Conservation (phyloP, 2,329 filamentous ascomycete genomes). For the Fusarium liriodendri region DNA sequence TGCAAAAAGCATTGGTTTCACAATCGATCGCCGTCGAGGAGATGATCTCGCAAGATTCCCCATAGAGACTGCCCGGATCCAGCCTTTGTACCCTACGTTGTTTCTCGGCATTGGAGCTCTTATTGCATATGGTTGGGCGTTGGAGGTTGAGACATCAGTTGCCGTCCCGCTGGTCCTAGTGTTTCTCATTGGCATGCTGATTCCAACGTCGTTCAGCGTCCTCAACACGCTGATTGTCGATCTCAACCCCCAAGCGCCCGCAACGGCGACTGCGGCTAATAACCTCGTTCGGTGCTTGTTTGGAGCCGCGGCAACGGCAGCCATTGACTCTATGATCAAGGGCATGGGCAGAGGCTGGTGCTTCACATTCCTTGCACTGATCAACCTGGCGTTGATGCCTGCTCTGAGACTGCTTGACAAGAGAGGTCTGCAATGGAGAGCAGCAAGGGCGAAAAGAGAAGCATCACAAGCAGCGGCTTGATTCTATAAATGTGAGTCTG, state of each 20-base stretch:
- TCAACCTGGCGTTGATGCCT: slow-evolving; percentile 62
- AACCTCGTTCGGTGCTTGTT: slow-evolving; percentile 72
- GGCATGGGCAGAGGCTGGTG: slow-evolving; percentile 70
- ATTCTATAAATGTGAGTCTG: not conserved
- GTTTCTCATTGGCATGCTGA: slow-evolving; percentile 67
- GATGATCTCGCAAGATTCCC: slow-evolving; percentile 64
- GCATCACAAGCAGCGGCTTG: slow-evolving; percentile 26
- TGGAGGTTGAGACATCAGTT: slow-evolving; percentile 62
- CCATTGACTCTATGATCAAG: slow-evolving; percentile 69
- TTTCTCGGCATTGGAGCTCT: slow-evolving; percentile 64
- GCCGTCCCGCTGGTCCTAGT: slow-evolving; percentile 66
- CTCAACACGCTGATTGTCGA: slow-evolving; percentile 74
- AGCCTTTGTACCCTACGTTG: slow-evolving; percentile 66
- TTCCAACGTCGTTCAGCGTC: slow-evolving; percentile 72
- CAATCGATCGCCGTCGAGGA: slow-evolving; percentile 68
- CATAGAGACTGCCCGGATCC: slow-evolving; percentile 65
- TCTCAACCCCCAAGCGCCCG: slow-evolving; percentile 68
- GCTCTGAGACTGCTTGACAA: slow-evolving; percentile 61
- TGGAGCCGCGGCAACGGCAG: slow-evolving; percentile 68
- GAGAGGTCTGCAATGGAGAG: slow-evolving; percentile 62
- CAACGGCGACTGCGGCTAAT: slow-evolving; percentile 72
- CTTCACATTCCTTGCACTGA: slow-evolving; percentile 67
- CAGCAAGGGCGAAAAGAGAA: slow-evolving; percentile 57
- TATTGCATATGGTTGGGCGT: slow-evolving; percentile 68
- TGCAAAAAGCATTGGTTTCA: slow-evolving; percentile 70